phyloP scores from a whole-genome alignment of 208 protist genomes.

The Trypanosoma mega region DNA sequence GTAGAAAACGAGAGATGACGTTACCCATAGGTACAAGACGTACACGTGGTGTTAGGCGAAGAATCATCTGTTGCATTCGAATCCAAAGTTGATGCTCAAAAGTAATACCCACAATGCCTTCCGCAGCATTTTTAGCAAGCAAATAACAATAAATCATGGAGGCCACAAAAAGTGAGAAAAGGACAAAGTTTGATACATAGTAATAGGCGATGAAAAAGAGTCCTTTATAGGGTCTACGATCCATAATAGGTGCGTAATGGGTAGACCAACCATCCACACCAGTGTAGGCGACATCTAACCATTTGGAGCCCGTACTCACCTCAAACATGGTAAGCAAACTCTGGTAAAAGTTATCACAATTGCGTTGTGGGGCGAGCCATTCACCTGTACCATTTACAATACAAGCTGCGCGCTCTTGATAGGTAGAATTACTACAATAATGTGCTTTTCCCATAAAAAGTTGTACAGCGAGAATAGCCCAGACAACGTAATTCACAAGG shows the following conservation, averaged over 20 bases:
- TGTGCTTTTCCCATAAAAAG: conserved; percentile 89
- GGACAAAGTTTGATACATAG: conserved; percentile 85
- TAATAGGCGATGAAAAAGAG: conserved; percentile 92
- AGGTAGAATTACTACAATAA: conserved; percentile 54
- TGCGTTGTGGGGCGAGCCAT: conserved; percentile 56
- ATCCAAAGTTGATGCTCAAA: conserved; percentile 80
- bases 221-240: conserved; percentile 69
- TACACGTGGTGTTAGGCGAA: conserved; percentile 52
- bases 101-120: conserved; percentile 58
- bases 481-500: conserved; percentile 91
- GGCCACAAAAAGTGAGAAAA: conserved; percentile 90
- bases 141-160: conserved; percentile 90
- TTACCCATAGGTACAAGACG: conserved; percentile 63
- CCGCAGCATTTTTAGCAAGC: conserved; percentile 56
- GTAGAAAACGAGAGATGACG: conserved; percentile 48
- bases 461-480: conserved; percentile 89
- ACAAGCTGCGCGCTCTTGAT: conserved; percentile 48
- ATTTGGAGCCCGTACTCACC: conserved; percentile 87
- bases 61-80: conserved; percentile 74
- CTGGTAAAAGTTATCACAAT: conserved; percentile 90
- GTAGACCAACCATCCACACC: conserved; percentile 73
- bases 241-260: conserved; percentile 35
- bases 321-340: conserved; percentile 90
- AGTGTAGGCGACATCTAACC: conserved; percentile 84
- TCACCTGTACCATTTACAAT: conserved; percentile 22